Evolutionary conservation across 768 basidiomycete genomes (phyloP), one percentile per base, ranked within the genome.

Genomic region (Panaeolus cyanescens): DNA sequence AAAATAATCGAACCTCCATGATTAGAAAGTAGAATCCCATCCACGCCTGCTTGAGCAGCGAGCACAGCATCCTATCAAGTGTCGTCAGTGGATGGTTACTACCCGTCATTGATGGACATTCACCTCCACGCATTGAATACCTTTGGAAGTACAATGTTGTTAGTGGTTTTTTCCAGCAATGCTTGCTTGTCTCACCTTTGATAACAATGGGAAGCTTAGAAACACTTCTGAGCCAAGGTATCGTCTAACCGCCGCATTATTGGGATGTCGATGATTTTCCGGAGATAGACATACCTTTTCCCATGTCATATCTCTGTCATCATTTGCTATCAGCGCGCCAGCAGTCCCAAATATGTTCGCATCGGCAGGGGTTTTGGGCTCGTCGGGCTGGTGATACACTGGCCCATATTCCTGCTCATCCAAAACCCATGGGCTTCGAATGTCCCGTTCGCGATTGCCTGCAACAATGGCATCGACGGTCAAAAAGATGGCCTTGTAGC

Each of bases 391-490:
- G 59, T 63, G 63, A 34, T 69, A 69, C 3, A 67, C 59, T 10
- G 60, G 60, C 53, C 79, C 80, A 36, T 70, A 74, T 68, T 89
- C 86, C 58, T 83, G 75, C 39, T 83, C 89, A 67, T 87, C 88
- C n/a, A 77, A 60, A 22, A 72, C 62, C 81, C 80, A 89, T 10
- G 85, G 83, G 60, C 81, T 84, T 58, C 85, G 82, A 39, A 86
- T 85, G 67, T 94, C 92, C 59, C 81, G 76, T 72, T 94, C 92
- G 50, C 94, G 83, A 66, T 94, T 95, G 8, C 92, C 90, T 2
- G 89, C 80, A 37, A 90, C 85, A n/a, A 92, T 80, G 0, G 93
- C 91, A 74, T 98, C 95, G 2, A 96, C 95, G 2, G 95, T 97
- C 58, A 98, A 79, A 72, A 93, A 93, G 61, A 98, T 91, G 0